Evolutionary conservation across 2,329 filamentous ascomycete species (phyloP).

Genomic region (Colletotrichum orchidophilum): DNA sequence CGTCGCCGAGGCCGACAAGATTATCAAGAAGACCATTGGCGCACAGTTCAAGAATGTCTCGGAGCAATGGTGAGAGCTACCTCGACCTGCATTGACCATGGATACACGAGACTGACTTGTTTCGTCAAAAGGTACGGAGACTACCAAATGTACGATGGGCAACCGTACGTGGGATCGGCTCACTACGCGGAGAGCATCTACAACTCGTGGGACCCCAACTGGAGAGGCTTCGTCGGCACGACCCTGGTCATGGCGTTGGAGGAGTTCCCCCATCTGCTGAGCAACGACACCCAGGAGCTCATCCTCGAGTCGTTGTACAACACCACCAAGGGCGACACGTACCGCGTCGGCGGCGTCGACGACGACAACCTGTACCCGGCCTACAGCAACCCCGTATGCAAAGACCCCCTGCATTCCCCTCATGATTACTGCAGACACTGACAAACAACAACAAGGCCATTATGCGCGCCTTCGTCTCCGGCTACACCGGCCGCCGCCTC

Average conservation of each 20-base stretch:
- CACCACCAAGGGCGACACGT: conserved; percentile 66
- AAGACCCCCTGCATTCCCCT: not conserved
- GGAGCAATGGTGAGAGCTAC: conserved; percentile 60
- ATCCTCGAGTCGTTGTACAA: conserved; percentile 65
- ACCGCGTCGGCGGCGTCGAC: conserved; percentile 68
- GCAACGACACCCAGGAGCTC: conserved; percentile 45
- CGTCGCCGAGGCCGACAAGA: conserved; percentile 58
- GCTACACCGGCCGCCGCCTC: conserved; percentile 65
- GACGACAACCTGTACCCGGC: conserved; percentile 70
- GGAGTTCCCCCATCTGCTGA: conserved; percentile 61
- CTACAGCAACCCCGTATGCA: conserved; percentile 64
- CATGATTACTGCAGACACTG: not conserved
- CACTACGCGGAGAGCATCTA: conserved; percentile 63
- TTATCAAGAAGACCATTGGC: conserved; percentile 62
- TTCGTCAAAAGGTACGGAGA: conserved; percentile 51
- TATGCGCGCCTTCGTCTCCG: conserved; percentile 70
- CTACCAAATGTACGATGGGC: conserved; percentile 64
- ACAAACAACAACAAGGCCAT: conserved; percentile 44
- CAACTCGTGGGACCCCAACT: conserved; percentile 70
- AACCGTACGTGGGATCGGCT: conserved; percentile 63
- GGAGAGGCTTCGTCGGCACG: conserved; percentile 70
- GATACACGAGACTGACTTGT: conserved; percentile 24
- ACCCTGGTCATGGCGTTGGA: conserved; percentile 67
- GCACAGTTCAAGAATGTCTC: conserved; percentile 61
- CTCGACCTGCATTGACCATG: not conserved